Percentiles rank a stretch among this genome's conserved stretches.
These are phyloP conservation scores for Lachancea thermotolerans DNA, from an alignment of 805 yeast genomes.

Conservation along the genomic window DNA sequence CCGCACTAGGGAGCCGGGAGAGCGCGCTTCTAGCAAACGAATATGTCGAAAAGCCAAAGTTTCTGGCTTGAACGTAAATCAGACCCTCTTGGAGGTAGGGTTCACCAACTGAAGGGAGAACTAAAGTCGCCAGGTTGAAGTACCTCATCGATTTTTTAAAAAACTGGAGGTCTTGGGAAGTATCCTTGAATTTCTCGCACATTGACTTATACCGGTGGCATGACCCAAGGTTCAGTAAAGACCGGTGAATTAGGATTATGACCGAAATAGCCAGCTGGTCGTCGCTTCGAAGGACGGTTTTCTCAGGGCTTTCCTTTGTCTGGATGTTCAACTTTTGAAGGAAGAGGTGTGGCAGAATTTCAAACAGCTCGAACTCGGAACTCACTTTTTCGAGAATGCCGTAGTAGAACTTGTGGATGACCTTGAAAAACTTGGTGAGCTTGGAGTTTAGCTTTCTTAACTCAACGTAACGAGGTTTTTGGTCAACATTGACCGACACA, in stretches of 20 bases:
- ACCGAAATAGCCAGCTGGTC: constrained; percentile 1
- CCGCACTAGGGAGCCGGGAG: constrained; percentile 43
- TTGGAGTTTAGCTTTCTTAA: constrained; percentile 8
- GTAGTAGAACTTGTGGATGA: constrained; percentile 11
- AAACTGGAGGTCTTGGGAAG: constrained; percentile 33
- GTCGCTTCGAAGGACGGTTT: not conserved
- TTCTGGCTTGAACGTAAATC: constrained; percentile 22
- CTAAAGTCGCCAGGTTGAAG: constrained; percentile 46
- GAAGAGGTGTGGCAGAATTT: constrained; percentile 5
- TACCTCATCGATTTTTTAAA: constrained; percentile 40
- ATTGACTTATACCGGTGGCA: constrained; percentile 50
- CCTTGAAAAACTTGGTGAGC: constrained; percentile 9
- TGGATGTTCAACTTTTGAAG: constrained; percentile 3
- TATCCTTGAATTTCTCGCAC: constrained; percentile 37
- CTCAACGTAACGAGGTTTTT: constrained; percentile 6
- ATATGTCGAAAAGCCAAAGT: constrained; percentile 20
- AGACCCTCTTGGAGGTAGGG: constrained; percentile 33
- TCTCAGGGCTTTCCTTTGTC: not conserved
- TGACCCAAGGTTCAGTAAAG: constrained; percentile 46
- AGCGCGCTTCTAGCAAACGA: constrained; percentile 43
- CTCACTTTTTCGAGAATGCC: constrained; percentile 5
- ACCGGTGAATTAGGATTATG: constrained; percentile 14
- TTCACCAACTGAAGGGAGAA: constrained; percentile 64
- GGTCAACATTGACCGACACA: constrained; percentile 7
- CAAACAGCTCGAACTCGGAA: constrained; percentile 1